These are phyloP conservation scores for Orbilia brochopaga DNA, from an alignment of 2,329 filamentous ascomycete species.

Conservation along the genomic window DNA sequence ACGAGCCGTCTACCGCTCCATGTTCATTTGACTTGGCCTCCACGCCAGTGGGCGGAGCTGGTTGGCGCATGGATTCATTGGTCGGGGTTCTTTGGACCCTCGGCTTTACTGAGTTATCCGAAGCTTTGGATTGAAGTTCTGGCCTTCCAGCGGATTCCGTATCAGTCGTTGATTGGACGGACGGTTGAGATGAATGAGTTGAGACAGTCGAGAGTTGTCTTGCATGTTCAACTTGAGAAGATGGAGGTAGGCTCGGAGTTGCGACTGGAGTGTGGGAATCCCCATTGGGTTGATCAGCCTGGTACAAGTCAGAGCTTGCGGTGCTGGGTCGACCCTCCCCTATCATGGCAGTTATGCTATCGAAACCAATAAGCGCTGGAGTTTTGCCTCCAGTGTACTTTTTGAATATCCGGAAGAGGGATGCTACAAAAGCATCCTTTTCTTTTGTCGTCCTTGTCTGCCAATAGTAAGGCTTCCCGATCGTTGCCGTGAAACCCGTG, in stretches of 20 bases:
- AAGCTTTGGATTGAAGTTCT: conserved; percentile 16
- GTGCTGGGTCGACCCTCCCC: conserved; percentile 42
- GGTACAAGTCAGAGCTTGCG: conserved; percentile 35
- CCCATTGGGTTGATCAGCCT: conserved; percentile 34
- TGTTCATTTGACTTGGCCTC: conserved; percentile 17
- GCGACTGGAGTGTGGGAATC: conserved; percentile 17
- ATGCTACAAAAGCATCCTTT: conserved; percentile 98
- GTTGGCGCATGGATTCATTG: conserved; percentile 32
- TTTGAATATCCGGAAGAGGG: conserved; percentile 91
- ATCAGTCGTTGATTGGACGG: conserved; percentile 25
- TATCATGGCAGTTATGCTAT: conserved; percentile 58
- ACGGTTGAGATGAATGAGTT: conserved; percentile 23
- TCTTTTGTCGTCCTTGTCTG: conserved; percentile 90
- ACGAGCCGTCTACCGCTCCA: neutral
- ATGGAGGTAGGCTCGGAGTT: conserved; percentile 22
- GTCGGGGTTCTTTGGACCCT: conserved; percentile 40
- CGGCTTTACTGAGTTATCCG: conserved; percentile 21
- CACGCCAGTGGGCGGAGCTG: conserved; percentile 15
- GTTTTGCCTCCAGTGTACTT: conserved; percentile 91
- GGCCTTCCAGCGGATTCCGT: conserved; percentile 19
- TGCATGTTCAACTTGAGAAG: conserved; percentile 21
- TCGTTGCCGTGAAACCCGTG: conserved; percentile 82
- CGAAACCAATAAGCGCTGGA: conserved; percentile 82
- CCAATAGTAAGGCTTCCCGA: conserved; percentile 97
- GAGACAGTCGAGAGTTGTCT: conserved; percentile 25